Base-by-base conservation (phyloP, 2,329 filamentous ascomycete species). In the Calycina marina region DNA sequence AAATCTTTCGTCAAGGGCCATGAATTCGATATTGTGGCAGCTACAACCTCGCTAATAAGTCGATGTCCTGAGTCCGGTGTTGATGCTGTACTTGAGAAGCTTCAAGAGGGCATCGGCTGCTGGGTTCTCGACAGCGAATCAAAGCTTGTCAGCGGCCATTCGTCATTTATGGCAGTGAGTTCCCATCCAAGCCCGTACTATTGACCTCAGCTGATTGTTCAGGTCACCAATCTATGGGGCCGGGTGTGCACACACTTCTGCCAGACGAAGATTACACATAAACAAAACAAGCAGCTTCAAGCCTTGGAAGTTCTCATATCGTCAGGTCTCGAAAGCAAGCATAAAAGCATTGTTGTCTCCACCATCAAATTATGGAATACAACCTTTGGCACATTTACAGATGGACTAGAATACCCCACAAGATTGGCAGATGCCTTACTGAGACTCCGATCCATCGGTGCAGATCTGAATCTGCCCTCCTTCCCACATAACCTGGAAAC, bases 321-420 rank as follows among this genome's bases (percentile, higher is more conserved):
- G 25, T 62, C 66, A 8, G 68, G 63, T 1, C 77, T 67, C 54
- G 65, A 53, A 41, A 76, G 59, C 58, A 76, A 59, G 52, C 78
- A 50, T 34, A 40, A 65, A 47, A 26, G 65, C 46, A 67, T 60
- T 44, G 80, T 58, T 40, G 72, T 55, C 52, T 61, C 49, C 47
- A 56, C 71, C 2, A 60, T 75, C 15, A 48, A 55, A 11, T 62
- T 68, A 39, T 94, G 84, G 84, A 86, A 85, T 43, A 51, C 56
- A 0, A 67, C 75, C 0, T 84, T 83, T 47, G 73, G 73, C 13
- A 57, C 66, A 11, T 63, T 69, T 24, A 60, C 69, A 3, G 56
- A 58, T 5, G 24, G 36, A 4, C 48, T 84, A 2, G 56, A 69
- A 14, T 88, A 82, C 52, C 78, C 84, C 0, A 54, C 66, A 8